Evolutionary conservation across 768 basidiomycete species (phyloP).

Genomic region (Piloderma croceum): DNA sequence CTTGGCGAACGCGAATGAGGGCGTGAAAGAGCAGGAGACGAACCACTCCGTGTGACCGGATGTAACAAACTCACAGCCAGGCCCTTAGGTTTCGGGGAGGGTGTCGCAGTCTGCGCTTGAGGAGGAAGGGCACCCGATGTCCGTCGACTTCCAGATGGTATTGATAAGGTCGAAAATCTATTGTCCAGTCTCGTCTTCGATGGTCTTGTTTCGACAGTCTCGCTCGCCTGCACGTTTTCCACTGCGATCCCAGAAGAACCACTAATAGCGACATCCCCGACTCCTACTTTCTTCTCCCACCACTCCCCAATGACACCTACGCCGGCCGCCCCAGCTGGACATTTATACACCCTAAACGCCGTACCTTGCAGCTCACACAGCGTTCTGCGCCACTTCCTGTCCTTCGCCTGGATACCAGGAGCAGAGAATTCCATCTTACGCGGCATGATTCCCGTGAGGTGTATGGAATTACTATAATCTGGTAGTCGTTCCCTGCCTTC

Average conservation of each 20-base stretch:
- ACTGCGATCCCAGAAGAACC: constrained; percentile 20
- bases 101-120: constrained; percentile 7
- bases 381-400: constrained; percentile 87
- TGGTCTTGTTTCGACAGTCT: constrained; percentile 18
- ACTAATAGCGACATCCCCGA: constrained; percentile 47
- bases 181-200: constrained; percentile 15
- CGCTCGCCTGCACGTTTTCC: constrained; percentile 21
- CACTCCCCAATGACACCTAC: constrained; percentile 58
- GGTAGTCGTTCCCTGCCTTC: constrained; percentile 84
- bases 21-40: no score
- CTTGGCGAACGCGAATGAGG: not conserved
- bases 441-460: constrained; percentile 75
- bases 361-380: constrained; percentile 92
- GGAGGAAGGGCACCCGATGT: constrained; percentile 10
- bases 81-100: not conserved
- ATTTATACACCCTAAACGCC: constrained; percentile 71
- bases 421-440: constrained; percentile 89
- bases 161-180: no score
- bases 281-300: constrained; percentile 77
- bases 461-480: constrained; percentile 72
- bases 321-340: constrained; percentile 35
- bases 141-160: no score
- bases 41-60: not conserved
- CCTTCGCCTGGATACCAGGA: constrained; percentile 82
- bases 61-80: constrained; percentile 9